Evolutionary conservation across 768 basidiomycete genomes (phyloP), one percentile per base, ranked within the genome.

Genomic region (Hydnomerulius pinastri): DNA sequence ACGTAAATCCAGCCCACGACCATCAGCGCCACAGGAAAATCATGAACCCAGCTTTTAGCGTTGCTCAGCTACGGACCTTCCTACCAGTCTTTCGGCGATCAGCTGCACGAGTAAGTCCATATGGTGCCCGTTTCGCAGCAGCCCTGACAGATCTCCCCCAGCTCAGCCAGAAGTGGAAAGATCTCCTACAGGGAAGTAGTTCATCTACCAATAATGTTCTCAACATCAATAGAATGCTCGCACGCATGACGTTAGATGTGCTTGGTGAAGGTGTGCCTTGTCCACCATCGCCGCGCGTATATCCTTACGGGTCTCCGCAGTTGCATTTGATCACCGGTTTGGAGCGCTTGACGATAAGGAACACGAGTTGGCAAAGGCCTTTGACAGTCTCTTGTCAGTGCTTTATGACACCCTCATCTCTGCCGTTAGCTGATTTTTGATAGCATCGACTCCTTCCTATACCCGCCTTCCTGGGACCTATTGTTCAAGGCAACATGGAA

Each of bases 21-120:
- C 67, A 69, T 47, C 49, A 51, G 9, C 67, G 68, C 18, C 67
- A 69, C 28, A 52, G 66, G 17, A 69, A 62, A 48, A 53, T 67
- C 18, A 57, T 69, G 56, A 59, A 59, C 21, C 60, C 66, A 9
- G 67, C 62, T 10, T 69, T 69, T 54, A 51, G 54, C 41, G 51
- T 56, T 18, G 51, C 54, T 0, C 62, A 68, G 44, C 43, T 67
- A 21, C 53, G 59, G 27, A 51, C 58, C 4, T 69, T 64, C 41
- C 54, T 63, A 12, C 39, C 58, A 20, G 46, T 63, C 8, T 71
- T 71, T 40, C 59, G 60, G 20, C 39, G 43, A 5, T 59, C 53
- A 20, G 61, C 61, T 25, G 41, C 51, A 30, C 43, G 33, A 27
- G 56, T 32, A 64, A 48, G 18, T 15, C n/a, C 11, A 20, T n/a